These are phyloP conservation scores for Schwanniomyces occidentalis DNA, from an alignment of 805 yeast species.

Conservation along the genomic window DNA sequence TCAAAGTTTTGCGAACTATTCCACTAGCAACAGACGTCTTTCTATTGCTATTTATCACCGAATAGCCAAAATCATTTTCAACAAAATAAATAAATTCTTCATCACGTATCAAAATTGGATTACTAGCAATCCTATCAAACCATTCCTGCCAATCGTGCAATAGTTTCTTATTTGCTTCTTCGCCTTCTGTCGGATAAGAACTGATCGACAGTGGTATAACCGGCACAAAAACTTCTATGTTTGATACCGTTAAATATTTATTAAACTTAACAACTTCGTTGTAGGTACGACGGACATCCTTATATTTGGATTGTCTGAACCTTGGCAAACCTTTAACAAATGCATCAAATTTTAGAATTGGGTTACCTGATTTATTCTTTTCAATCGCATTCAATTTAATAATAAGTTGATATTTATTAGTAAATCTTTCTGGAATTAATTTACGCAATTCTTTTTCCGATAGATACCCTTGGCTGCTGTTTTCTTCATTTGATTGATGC, in stretches of 20 bases:
- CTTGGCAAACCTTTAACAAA: constrained; percentile 59
- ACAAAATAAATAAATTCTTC: constrained; percentile 86
- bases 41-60: constrained; percentile 58
- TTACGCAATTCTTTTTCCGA: constrained; percentile 43
- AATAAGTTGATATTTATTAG: constrained; percentile 41
- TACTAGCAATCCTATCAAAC: constrained; percentile 72
- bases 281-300: constrained; percentile 77
- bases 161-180: constrained; percentile 69
- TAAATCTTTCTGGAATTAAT: constrained; percentile 52
- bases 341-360: constrained; percentile 70
- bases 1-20: constrained; percentile 80
- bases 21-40: constrained; percentile 77
- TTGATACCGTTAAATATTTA: constrained; percentile 73
- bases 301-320: constrained; percentile 68
- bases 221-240: constrained; percentile 92
- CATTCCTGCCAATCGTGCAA: constrained; percentile 71
- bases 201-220: constrained; percentile 76
- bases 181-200: constrained; percentile 79
- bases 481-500: constrained; percentile 5
- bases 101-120: constrained; percentile 81
- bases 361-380: constrained; percentile 71
- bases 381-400: constrained; percentile 71
- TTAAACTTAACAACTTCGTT: constrained; percentile 76
- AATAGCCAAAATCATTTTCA: constrained; percentile 70
- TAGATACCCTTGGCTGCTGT: constrained; percentile 17